Evolutionary conservation across 768 basidiomycete species (phyloP).

Genomic region (Kockovaella imperatae): DNA sequence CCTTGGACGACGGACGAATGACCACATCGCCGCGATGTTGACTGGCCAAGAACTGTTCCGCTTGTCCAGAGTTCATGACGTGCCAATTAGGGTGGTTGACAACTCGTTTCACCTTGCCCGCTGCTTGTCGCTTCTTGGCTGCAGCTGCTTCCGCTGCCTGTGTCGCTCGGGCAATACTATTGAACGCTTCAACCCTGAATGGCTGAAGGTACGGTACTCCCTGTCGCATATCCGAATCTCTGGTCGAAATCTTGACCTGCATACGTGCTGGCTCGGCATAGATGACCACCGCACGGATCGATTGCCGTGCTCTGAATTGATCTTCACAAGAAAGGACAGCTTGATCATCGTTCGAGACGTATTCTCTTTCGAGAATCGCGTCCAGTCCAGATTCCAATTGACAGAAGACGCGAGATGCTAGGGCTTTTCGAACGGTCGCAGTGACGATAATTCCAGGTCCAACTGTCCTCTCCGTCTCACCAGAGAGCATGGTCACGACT

Average conservation of each 20-base stretch:
- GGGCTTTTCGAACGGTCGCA: conserved; percentile 52
- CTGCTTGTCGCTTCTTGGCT: conserved; percentile 77
- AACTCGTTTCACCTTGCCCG: conserved; percentile 67
- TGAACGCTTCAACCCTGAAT: conserved; percentile 41
- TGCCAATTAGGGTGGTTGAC: conserved; percentile 99
- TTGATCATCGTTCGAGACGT: conserved; percentile 48
- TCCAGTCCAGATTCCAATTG: conserved; percentile 92
- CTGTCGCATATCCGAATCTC: conserved; percentile 40
- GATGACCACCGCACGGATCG: conserved; percentile 70
- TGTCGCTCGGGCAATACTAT: conserved; percentile 24
- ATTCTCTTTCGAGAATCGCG: conserved; percentile 60
- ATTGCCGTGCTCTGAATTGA: conserved; percentile 67
- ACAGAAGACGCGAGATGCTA: conserved; percentile 58
- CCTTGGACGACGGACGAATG: conserved; percentile 91
- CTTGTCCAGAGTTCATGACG: conserved; percentile 81
- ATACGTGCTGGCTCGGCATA: conserved; percentile 59
- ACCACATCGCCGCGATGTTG: conserved; percentile 94
- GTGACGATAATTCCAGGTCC: conserved; percentile 67
- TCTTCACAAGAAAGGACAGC: conserved; percentile 44
- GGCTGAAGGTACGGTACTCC: conserved; percentile 29
- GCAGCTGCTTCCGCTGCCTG: conserved; percentile 54
- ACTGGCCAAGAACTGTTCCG: conserved; percentile 78
- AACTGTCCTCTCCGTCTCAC: conserved; percentile 75
- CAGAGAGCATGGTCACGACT: conserved; percentile 87
- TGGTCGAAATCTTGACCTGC: conserved; percentile 66